A percentile compares a stretch with the other conserved stretches of the same genome.
These are phyloP conservation scores for Debaryomyces fabryi DNA, from an alignment of 1,139 yeast genomes.

Conservation along the genomic window DNA sequence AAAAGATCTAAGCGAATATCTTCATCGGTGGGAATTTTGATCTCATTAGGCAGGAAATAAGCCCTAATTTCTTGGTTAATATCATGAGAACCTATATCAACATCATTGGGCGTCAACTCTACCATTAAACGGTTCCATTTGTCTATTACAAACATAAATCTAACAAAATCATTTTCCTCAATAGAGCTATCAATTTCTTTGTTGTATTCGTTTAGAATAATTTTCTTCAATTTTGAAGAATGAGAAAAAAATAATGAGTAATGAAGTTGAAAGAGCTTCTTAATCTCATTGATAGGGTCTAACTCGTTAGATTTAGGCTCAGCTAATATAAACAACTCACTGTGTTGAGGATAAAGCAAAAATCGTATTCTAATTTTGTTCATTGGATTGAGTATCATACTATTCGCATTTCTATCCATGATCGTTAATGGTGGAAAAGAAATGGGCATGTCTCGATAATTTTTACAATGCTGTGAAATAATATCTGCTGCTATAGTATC, in stretches of 20 bases:
- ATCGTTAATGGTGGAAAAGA: constrained; percentile 40
- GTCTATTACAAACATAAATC: constrained; percentile 41
- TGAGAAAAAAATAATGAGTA: constrained; percentile 45
- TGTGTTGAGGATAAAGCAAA: constrained; percentile 44
- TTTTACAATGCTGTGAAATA: constrained; percentile 30
- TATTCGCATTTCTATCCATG: constrained; percentile 18
- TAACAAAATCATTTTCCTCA: constrained; percentile 35
- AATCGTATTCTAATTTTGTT: constrained; percentile 41
- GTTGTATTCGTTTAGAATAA: constrained; percentile 40
- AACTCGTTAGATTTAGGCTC: constrained; percentile 58
- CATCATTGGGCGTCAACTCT: constrained; percentile 34
- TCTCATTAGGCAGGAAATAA: constrained; percentile 24
- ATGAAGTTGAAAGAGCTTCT: constrained; percentile 50
- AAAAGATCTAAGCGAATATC: constrained; percentile 31
- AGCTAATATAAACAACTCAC: constrained; percentile 44
- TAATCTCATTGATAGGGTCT: constrained; percentile 75
- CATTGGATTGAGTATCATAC: constrained; percentile 24
- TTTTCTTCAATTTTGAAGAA: constrained; percentile 37
- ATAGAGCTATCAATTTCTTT: constrained; percentile 32
- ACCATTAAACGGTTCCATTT: constrained; percentile 47
- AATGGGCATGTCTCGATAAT: constrained; percentile 38
- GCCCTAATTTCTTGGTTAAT: constrained; percentile 35
- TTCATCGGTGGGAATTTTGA: constrained; percentile 18
- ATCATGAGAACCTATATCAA: constrained; percentile 22
- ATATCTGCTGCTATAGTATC: constrained; percentile 36